A percentile compares a stretch with the other conserved stretches of the same genome.
These are phyloP conservation scores for Solanum clarkiae DNA, from an alignment of 257 asterid species.

Conservation along the genomic window DNA sequence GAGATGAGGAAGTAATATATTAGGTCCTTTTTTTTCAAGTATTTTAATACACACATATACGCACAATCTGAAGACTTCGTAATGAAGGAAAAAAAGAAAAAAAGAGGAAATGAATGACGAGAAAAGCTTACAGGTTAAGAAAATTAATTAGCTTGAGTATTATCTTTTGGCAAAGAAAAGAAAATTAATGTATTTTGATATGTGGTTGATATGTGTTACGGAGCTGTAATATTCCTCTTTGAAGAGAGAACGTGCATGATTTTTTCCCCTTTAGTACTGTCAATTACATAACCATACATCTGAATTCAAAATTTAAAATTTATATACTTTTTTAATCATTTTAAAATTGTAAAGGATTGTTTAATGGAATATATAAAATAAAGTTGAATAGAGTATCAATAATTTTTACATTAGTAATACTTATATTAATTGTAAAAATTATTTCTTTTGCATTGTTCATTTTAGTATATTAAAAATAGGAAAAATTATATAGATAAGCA, in stretches of 20 bases:
- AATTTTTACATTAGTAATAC: no score
- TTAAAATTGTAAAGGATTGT: no score
- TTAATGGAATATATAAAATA: no score
- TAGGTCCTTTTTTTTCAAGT: background rate
- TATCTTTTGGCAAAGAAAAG: background rate
- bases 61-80: background rate
- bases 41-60: background rate
- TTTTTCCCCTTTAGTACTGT: background rate
- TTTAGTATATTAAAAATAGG: no score
- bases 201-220: background rate
- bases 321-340: background rate
- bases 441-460: no score
- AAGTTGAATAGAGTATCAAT: no score
- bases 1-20: no score
- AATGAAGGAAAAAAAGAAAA: background rate
- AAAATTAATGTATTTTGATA: background rate
- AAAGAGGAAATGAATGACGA: background rate
- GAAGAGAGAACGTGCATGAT: background rate
- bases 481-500: no score
- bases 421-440: no score
- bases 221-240: background rate
- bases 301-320: background rate
- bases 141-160: background rate
- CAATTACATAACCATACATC: background rate
- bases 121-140: background rate